phyloP scores from a whole-genome alignment of 148 eudicot genomes.

The Rhododendron ovatum region DNA sequence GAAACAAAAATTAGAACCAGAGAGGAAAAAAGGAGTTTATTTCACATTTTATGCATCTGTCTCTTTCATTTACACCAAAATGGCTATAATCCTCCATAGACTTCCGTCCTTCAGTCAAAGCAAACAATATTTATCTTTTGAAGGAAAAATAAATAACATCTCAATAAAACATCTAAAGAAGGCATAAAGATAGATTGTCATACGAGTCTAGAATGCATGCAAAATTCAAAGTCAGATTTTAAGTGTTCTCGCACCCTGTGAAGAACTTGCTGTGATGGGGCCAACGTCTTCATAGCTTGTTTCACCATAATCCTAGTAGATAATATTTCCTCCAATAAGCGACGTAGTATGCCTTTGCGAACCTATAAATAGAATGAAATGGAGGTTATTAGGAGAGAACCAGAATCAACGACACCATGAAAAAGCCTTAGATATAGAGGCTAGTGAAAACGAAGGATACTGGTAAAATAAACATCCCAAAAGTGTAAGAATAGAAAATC shows the following conservation, averaged over 20 bases:
- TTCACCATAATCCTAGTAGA: conserved; percentile 95
- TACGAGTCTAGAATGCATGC: not conserved
- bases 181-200: not conserved
- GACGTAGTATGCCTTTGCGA: conserved; percentile 84
- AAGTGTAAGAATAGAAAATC: not conserved
- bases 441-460: conserved; percentile 1
- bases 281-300: conserved; percentile 84
- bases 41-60: not conserved
- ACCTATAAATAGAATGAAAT: conserved; percentile 28
- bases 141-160: not conserved
- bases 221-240: not conserved
- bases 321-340: conserved; percentile 85
- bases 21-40: not conserved
- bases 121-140: not conserved
- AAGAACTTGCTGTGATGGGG: conserved; percentile 66
- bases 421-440: not conserved
- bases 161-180: not conserved
- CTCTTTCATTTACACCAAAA: not conserved
- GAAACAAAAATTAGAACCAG: not conserved
- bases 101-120: not conserved
- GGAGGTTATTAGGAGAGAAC: not conserved
- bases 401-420: not conserved
- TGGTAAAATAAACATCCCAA: not conserved
- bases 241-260: conserved; percentile 44
- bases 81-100: not conserved